Base-by-base conservation (phyloP, 306 rosid genomes). In the Casuarina equisetifolia region DNA sequence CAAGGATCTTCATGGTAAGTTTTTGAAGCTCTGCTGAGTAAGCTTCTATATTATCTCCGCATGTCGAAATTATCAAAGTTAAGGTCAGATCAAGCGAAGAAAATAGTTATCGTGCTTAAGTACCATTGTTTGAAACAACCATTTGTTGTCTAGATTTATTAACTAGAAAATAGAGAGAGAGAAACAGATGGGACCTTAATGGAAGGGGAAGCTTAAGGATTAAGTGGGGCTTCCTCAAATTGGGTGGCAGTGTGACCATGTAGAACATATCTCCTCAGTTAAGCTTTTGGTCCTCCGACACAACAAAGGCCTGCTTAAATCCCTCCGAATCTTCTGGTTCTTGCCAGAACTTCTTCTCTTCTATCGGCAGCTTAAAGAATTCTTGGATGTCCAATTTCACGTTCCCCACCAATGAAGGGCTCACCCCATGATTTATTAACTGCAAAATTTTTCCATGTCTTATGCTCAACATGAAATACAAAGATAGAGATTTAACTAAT, bases 381-480 rank as follows among this genome's bases (percentile, higher is more conserved):
- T 73, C 81, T 42, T 72, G 39, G 46, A 83, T 59, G 40, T 78
- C 81, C 35, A 63, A 48, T 49, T 72, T 83, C 79, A 83, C 72
- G 0, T 61, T 76, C 76, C 76, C 81, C 61, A 83, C 20, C 68
- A 83, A 19, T 5, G 50, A 36, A 66, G 51, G 66, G 6, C 69
- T 61, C 48, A 72, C 63, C n/a, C 83, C 88, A 81, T 81, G 88
- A 52, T 84, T 78, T 25, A 77, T 66, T 63, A 82, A n/a, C 85
- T 64, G 48, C 70, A 16, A 57, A n/a, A 19, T 12, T 3, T 49
- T 9, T 49, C 53, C 9, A 5, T 1, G 50, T 25, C 32, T 25
- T 25, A 25, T 25, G 32, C 1, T 25, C 1, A 25, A 0, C 32
- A 25, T 25, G 32, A 25, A 25, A 25, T 25, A 0, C 32, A 25